Evolutionary conservation across 2,329 filamentous ascomycete species (phyloP), one percentile per base, ranked within the genome.

Genomic region (Colletotrichum melonis): DNA sequence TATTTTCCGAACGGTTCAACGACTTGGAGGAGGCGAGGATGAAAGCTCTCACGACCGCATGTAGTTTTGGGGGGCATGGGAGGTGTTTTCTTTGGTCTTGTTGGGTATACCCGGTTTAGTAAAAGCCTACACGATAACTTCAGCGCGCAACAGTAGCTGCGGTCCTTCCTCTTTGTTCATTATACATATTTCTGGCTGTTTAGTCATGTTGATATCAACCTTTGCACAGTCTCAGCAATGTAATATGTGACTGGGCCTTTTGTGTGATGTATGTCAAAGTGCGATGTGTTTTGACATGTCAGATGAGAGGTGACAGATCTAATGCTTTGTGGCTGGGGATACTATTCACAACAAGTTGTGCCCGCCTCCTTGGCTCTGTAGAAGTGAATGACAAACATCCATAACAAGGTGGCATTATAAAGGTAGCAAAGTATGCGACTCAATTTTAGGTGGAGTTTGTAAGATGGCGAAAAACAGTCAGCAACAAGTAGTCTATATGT

Each of bases 1-100:
- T 82, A 91, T 95, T 72, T 92, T 95, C 79, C 89, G 93, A 75
- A 86, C 91, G 46, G 90, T 92, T 42, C 89, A 92, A 77, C 86
- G 89, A 72, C 85, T 92, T 9, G 89, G 89, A 49, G 88, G 88
- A 55, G 85, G 87, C 68, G 88, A 89, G 69, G 86, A 87, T 32
- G 82, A 74, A 60, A 71, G 67, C 67, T 71, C 71, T 62, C 71
- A 66, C 56, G 71, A 73, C 38, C 70, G 58, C 30, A 64, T 71
- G 67, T 73, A 73, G 55, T 24, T 66, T 32, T 19, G 38, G 38
- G 14, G 35, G 38, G 14, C 16, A 42, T 42, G 49, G 55, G 28
- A 49, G 19, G 26, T 38, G 49, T 5, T 19, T 24, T 32, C 28
- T 28, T 60, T 30, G 49, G 62, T 66, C 54, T 57, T 57, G 32